Evolutionary conservation across 345 rosid species (phyloP).

Genomic region (Eucalyptus pauciflora): DNA sequence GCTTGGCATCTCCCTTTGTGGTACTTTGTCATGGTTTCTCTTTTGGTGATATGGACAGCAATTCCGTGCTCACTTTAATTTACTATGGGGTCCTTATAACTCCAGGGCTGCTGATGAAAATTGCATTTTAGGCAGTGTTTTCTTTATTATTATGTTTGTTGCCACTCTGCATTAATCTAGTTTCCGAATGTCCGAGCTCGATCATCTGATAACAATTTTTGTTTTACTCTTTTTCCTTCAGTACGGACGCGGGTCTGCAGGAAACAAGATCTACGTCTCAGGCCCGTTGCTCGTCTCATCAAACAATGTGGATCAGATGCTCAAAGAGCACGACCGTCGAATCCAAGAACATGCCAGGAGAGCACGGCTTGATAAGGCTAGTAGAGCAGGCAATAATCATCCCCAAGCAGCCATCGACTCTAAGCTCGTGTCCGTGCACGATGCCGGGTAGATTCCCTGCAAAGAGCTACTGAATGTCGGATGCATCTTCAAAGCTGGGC

Average conservation of each 20-base stretch:
- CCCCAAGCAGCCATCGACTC: not conserved
- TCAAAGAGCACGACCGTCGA: conserved; percentile 73
- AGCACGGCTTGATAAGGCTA: conserved; percentile 28
- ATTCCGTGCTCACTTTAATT: not conserved
- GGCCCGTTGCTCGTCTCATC: conserved; percentile 75
- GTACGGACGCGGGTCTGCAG: conserved; percentile 34
- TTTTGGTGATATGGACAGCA: not conserved
- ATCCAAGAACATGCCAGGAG: conserved; percentile 63
- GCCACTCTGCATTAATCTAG: not conserved
- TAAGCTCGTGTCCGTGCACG: not conserved
- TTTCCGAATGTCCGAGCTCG: not conserved
- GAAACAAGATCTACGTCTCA: conserved; percentile 75
- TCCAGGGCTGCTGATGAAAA: not conserved
- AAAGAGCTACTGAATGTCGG: not conserved
- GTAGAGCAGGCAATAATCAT: conserved; percentile 10
- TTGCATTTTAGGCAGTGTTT: not conserved
- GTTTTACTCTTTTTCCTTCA: conserved; percentile 5
- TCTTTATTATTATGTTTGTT: not conserved
- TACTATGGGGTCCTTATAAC: not conserved
- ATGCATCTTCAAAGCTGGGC: not conserved
- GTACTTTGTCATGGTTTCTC: not conserved
- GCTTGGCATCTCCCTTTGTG: not conserved
- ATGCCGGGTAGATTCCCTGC: not conserved
- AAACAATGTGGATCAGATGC: conserved; percentile 75
- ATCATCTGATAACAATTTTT: not conserved